Base-by-base conservation (phyloP, 805 yeast species). In the Teunomyces stri region DNA sequence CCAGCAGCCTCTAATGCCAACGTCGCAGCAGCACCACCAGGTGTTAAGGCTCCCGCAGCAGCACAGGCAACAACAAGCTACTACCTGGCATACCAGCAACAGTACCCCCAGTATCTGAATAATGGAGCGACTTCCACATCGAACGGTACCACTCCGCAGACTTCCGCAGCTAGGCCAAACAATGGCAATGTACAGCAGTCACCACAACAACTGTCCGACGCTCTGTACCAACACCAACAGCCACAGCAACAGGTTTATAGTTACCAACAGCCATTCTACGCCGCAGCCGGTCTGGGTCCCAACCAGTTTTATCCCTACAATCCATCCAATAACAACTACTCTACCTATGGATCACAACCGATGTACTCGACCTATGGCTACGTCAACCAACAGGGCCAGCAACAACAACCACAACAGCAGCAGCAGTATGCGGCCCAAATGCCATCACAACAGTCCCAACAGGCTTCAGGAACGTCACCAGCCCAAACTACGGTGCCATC, bases 261-360 rank as follows among this genome's bases (percentile, higher is more conserved):
- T 6, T 60, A 60, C 40, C 65, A 60, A 50, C 63, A 59, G 46
- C 53, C 56, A 53, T 40, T 22, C 25, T 40, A 40, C 48, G 60
- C 47, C n/a, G 30, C 45, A 7, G 18, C 45, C 18, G 33, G 37
- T 5, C 28, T 44, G 15, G 51, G 62, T 21, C 57, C 58, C 20
- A 54, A 53, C 40, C 66, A 57, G 48, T 62, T 56, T 44, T 60
- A 61, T 51, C 51, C 57, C 16, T 54, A 51, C 42, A 50, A 50
- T 34, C 58, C 59, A 21, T 47, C 42, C 33, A 39, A 42, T 27
- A 45, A 37, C 37, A 51, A 39, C 34, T 56, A 56, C 29, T 53
- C 60, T 1, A 48, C 52, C 15, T 56, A 54, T 44, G 50, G 51
- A 9, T 27, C 48, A 16, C 57, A 54, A 39, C 60, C 60, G 21